A percentile compares a stretch with the other conserved stretches of the same genome.
Evolutionary conservation across 2,329 filamentous ascomycete genomes (phyloP).

Genomic region (Cadophora malorum): DNA sequence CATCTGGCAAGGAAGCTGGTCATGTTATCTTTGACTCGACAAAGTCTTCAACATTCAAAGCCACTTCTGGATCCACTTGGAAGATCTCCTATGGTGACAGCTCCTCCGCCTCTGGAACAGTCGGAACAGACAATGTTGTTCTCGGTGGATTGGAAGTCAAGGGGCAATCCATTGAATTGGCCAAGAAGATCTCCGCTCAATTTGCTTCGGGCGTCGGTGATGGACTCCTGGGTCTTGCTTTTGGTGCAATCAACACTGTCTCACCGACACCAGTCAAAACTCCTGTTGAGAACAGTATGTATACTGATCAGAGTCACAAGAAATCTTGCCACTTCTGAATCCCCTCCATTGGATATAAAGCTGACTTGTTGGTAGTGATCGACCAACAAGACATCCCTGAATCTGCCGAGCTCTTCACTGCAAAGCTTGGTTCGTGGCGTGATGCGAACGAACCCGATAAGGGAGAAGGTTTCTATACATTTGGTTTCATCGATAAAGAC

Average conservation of each 20-base stretch:
- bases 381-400: conserved; percentile 58
- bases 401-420: conserved; percentile 61
- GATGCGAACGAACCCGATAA: conserved; percentile 52
- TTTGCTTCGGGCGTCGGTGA: conserved; percentile 64
- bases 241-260: conserved; percentile 68
- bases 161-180: conserved; percentile 69
- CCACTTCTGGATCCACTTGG: conserved; percentile 59
- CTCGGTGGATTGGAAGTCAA: conserved; percentile 67
- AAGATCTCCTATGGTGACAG: conserved; percentile 72
- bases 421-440: conserved; percentile 60
- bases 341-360: background rate
- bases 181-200: conserved; percentile 61
- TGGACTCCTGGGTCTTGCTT: conserved; percentile 72
- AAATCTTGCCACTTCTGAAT: background rate
- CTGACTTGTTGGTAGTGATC: conserved; percentile 54
- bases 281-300: conserved; percentile 65
- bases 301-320: background rate
- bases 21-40: conserved; percentile 65
- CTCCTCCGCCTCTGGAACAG: conserved; percentile 68
- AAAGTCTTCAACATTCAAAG: conserved; percentile 66
- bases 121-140: conserved; percentile 66
- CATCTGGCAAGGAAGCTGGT: conserved; percentile 42
- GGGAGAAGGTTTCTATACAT: conserved; percentile 70
- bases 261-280: conserved; percentile 60
- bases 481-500: conserved; percentile 73